phyloP scores from a whole-genome alignment of 1,139 yeast species.

The Scheffersomyces stambukii region DNA sequence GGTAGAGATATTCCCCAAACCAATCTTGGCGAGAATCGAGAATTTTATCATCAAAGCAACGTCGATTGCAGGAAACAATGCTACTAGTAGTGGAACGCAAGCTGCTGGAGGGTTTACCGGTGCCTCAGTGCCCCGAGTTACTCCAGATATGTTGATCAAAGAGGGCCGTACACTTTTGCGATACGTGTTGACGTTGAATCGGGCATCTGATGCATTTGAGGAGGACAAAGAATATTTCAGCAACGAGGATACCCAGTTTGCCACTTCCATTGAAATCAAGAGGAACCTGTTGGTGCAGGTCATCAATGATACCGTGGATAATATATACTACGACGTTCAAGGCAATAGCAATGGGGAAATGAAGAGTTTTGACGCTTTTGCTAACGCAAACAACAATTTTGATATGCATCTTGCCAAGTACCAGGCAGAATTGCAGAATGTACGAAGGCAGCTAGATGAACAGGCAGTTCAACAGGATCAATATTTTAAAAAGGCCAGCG shows the following conservation, averaged over 20 bases:
- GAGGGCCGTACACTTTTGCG: constrained; percentile 31
- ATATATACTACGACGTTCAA: constrained; percentile 19
- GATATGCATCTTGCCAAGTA: constrained; percentile 22
- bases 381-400: constrained; percentile 14
- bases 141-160: constrained; percentile 28
- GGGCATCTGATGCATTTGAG: constrained; percentile 14
- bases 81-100: neutral
- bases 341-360: constrained; percentile 3
- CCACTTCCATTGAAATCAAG: constrained; percentile 8
- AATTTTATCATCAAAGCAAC: constrained; percentile 40
- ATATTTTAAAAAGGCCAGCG: constrained; percentile 3
- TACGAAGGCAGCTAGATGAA: constrained; percentile 28
- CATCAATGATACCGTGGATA: constrained; percentile 32
- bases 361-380: constrained; percentile 1
- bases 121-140: constrained; percentile 6
- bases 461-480: constrained; percentile 22
- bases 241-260: constrained; percentile 7
- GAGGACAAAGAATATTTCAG: constrained; percentile 9
- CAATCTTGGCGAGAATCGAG: constrained; percentile 30
- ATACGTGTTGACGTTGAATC: constrained; percentile 22
- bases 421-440: constrained; percentile 21
- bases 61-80: constrained; percentile 11
- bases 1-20: constrained; percentile 30
- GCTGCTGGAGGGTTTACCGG: neutral
- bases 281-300: constrained; percentile 29